Percentiles rank a stretch among this genome's conserved stretches.
Evolutionary conservation across 345 rosid genomes (phyloP).

Genomic region (Melastoma malabathricum): DNA sequence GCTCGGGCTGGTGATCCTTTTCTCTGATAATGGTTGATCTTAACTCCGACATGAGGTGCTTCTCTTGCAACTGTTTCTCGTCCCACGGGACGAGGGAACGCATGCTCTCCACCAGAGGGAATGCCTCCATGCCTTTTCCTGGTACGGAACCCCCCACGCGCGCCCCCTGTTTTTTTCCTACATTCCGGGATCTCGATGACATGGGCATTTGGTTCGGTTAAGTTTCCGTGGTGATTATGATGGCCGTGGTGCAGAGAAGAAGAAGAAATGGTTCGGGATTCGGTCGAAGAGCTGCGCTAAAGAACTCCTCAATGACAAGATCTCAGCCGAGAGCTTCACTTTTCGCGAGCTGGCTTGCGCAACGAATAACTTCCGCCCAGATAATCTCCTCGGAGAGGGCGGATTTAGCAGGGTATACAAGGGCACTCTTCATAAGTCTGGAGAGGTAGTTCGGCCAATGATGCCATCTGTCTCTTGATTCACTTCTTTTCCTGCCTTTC

Average conservation of each 20-base stretch:
- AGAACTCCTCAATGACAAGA: slow-evolving; percentile 6
- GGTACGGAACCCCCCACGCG: slow-evolving; percentile 12
- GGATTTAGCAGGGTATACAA: slow-evolving; percentile 64
- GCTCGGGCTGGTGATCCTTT: too few species aligned
- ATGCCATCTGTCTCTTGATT: neutral
- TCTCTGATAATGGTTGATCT: neutral
- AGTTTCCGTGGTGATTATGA: too few species aligned
- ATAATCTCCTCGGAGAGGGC: slow-evolving; percentile 66
- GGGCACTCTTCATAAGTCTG: slow-evolving; percentile 46
- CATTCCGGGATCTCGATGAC: neutral
- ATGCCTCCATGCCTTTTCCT: slow-evolving; percentile 7
- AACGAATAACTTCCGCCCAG: slow-evolving; percentile 64
- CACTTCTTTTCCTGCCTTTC: neutral
- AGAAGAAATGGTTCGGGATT: slow-evolving; percentile 12
- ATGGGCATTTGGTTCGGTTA: too few species aligned
- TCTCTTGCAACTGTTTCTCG: slow-evolving; percentile 40
- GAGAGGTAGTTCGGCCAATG: slow-evolving; percentile 28
- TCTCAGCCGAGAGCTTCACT: slow-evolving; percentile 19
- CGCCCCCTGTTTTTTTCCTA: neutral
- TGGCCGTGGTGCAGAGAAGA: slow-evolving; percentile 9
- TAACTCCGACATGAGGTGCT: slow-evolving; percentile 40
- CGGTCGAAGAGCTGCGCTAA: neutral
- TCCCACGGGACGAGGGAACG: slow-evolving; percentile 24
- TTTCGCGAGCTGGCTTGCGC: slow-evolving; percentile 68
- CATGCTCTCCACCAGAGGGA: slow-evolving; percentile 9